Percentiles rank a stretch among this genome's conserved stretches.
Evolutionary conservation across 1,284 basidiomycete species (phyloP).

Genomic region (Porogramme epimiltina): DNA sequence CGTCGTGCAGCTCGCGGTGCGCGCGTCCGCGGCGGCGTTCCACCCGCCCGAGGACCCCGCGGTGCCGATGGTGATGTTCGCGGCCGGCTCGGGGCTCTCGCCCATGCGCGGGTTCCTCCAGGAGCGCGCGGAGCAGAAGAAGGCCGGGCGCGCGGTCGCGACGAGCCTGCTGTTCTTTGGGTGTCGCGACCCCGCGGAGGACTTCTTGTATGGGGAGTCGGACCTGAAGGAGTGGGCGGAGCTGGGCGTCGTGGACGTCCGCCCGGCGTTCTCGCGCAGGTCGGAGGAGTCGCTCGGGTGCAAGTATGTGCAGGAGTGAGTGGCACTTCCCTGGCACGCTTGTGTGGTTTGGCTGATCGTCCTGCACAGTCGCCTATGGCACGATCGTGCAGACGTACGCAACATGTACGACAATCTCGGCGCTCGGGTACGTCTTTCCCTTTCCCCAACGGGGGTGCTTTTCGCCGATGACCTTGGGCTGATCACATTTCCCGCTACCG

Average conservation of each 20-base stretch:
- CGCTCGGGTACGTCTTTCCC: conserved; percentile 46
- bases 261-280: conserved; percentile 48
- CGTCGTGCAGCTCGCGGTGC: conserved; percentile 47
- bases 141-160: conserved; percentile 46
- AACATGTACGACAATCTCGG: conserved; percentile 33
- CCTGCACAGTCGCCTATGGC: conserved; percentile 43
- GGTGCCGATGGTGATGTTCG: conserved; percentile 50
- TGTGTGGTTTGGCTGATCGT: neutral
- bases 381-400: conserved; percentile 41
- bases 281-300: conserved; percentile 41
- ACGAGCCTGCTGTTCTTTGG: conserved; percentile 52
- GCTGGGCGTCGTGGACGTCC: conserved; percentile 49
- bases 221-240: conserved; percentile 47
- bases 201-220: conserved; percentile 45
- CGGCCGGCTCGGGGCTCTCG: conserved; percentile 51
- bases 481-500: neutral
- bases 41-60: conserved; percentile 47
- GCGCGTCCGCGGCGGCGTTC: conserved; percentile 44
- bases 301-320: conserved; percentile 54
- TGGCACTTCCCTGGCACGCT: conserved; percentile 9
- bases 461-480: too few species aligned
- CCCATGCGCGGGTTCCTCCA: conserved; percentile 59
- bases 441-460: neutral
- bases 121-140: conserved; percentile 51
- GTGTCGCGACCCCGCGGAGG: conserved; percentile 44